Evolutionary conservation across 2,329 filamentous ascomycete genomes (phyloP).

Genomic region (Sarocladium brachiariae): DNA sequence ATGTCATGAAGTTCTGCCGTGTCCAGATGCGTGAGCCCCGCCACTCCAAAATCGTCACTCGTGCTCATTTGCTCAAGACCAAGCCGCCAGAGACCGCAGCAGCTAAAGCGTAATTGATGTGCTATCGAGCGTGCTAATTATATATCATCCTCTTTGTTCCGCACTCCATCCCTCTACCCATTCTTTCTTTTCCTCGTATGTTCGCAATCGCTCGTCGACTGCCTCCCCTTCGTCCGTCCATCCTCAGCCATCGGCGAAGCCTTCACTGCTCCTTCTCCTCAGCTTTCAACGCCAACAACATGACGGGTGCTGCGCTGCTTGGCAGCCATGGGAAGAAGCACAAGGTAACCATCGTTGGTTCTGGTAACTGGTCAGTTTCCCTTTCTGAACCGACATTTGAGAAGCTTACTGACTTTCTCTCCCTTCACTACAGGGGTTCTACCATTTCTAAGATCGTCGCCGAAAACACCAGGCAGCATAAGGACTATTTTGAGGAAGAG

Average conservation of each 20-base stretch:
- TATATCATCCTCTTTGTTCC: constrained; percentile 1
- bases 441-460: constrained; percentile 96
- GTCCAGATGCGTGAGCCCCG: background rate
- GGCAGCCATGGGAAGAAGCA: constrained; percentile 63
- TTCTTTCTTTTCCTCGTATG: background rate
- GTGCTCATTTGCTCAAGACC: background rate
- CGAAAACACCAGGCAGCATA: constrained; percentile 76
- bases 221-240: background rate
- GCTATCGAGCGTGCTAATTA: background rate
- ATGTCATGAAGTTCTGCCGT: background rate
- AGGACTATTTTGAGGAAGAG: constrained; percentile 74
- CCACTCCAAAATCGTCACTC: constrained; percentile 6
- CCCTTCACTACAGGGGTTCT: constrained; percentile 60
- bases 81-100: background rate
- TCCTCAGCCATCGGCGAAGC: background rate
- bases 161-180: background rate
- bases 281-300: constrained; percentile 20
- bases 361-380: constrained; percentile 77
- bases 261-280: constrained; percentile 9
- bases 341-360: constrained; percentile 90
- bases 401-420: background rate
- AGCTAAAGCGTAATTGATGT: background rate
- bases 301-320: constrained; percentile 26
- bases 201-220: constrained; percentile 1
- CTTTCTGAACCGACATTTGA: background rate